A percentile compares a stretch with the other conserved stretches of the same genome.
Conservation (phyloP, 805 yeast species). For the Myxozyma mucilagina region DNA sequence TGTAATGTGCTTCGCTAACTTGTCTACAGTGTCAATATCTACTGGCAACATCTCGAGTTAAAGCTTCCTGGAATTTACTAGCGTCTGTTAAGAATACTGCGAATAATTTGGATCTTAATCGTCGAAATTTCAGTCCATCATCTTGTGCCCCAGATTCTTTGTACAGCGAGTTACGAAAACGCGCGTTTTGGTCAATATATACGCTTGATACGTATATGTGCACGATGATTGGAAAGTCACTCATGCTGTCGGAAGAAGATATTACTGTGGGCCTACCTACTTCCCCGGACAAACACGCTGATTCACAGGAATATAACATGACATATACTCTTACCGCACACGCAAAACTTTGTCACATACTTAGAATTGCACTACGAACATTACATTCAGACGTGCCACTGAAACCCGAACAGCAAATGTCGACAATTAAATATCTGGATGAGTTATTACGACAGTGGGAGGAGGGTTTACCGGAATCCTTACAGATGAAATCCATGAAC, state of each 20-base stretch:
- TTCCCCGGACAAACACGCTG: neutral
- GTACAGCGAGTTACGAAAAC: constrained; percentile 12
- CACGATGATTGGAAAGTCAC: constrained; percentile 26
- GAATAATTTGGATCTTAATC: constrained; percentile 21
- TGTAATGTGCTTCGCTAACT: neutral
- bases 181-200: constrained; percentile 25
- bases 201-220: constrained; percentile 26
- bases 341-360: constrained; percentile 18
- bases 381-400: constrained; percentile 3
- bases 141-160: neutral
- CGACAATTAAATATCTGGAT: constrained; percentile 12
- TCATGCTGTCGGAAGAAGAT: constrained; percentile 23
- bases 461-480: constrained; percentile 10
- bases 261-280: constrained; percentile 17
- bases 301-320: constrained; percentile 6
- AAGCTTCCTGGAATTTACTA: constrained; percentile 20
- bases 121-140: neutral
- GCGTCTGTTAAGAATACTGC: constrained; percentile 14
- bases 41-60: constrained; percentile 18
- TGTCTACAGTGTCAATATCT: constrained; percentile 11
- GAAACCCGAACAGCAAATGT: constrained; percentile 6
- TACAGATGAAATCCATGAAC: neutral
- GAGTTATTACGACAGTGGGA: constrained; percentile 12
- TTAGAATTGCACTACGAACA: constrained; percentile 12
- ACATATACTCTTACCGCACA: constrained; percentile 17